A percentile compares a stretch with the other conserved stretches of the same genome.
Evolutionary conservation across 78 protist species (phyloP).

Genomic region (Speleostelium caveatum): DNA sequence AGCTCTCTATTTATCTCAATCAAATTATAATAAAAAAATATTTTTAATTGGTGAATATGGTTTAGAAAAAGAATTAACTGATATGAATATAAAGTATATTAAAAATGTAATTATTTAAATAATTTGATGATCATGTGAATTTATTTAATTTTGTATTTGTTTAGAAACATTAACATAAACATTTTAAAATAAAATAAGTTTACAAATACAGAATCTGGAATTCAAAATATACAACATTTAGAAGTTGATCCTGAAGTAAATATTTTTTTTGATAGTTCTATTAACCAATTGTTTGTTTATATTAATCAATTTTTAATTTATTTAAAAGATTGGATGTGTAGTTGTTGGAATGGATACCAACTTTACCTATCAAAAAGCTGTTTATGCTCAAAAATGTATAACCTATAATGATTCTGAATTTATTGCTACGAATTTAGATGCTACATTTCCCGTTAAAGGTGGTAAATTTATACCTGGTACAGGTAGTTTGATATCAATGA

Average conservation of each 20-base stretch:
- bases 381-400: conserved; percentile 38
- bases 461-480: conserved; percentile 37
- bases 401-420: conserved; percentile 2
- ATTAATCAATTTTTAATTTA: too few relatives aligned
- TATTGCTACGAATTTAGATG: conserved; percentile 69
- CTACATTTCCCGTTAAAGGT: conserved; percentile 20
- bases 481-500: conserved; percentile 15
- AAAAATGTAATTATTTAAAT: conserved; percentile 22
- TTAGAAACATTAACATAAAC: too few relatives aligned
- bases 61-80: conserved; percentile 22
- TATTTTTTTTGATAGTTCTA: too few relatives aligned
- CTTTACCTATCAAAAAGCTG: conserved; percentile 39
- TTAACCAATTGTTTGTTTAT: too few relatives aligned
- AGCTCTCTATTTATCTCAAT: conserved; percentile 9
- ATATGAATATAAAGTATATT: neutral
- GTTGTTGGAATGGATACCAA: conserved; percentile 62
- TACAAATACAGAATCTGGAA: neutral
- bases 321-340: conserved; percentile 71
- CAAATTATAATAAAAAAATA: conserved; percentile 27
- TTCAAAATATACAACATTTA: conserved; percentile 20
- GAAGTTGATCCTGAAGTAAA: conserved; percentile 10
- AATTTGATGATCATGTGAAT: too few relatives aligned
- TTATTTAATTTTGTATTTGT: too few relatives aligned
- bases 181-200: too few relatives aligned
- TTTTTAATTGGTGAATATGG: conserved; percentile 69